A percentile compares a stretch with the other conserved stretches of the same genome.
Evolutionary conservation across 2,329 filamentous ascomycete species (phyloP).

Genomic region (Nothophoma quercina): DNA sequence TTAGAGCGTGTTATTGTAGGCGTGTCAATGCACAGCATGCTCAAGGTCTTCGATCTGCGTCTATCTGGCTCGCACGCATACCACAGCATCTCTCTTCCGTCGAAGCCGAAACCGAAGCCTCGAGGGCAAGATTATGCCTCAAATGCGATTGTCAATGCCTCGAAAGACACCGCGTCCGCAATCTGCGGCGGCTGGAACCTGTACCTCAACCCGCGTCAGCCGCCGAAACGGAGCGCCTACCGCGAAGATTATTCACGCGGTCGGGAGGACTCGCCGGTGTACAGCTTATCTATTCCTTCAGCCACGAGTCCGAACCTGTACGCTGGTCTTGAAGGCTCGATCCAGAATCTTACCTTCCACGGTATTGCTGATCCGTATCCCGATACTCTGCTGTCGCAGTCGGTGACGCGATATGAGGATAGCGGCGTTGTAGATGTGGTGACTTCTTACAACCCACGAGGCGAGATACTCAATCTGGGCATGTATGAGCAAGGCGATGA

Average conservation of each 20-base stretch:
- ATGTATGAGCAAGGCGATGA: slow-evolving; percentile 56
- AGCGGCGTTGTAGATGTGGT: slow-evolving; percentile 32
- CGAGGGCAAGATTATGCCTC: slow-evolving; percentile 20
- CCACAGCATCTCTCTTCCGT: slow-evolving; percentile 35
- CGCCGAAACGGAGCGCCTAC: slow-evolving; percentile 22
- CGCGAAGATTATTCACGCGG: slow-evolving; percentile 27
- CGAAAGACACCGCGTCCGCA: neutral
- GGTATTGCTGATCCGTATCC: slow-evolving; percentile 53
- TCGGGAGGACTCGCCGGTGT: slow-evolving; percentile 53
- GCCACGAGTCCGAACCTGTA: slow-evolving; percentile 55
- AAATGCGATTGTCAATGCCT: slow-evolving; percentile 23
- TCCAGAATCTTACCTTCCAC: slow-evolving; percentile 55
- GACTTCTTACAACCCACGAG: slow-evolving; percentile 41
- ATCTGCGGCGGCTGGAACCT: slow-evolving; percentile 54
- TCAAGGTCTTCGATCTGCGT: slow-evolving; percentile 70
- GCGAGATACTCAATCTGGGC: slow-evolving; percentile 50
- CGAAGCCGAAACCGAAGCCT: slow-evolving; percentile 7
- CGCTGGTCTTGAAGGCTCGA: slow-evolving; percentile 56
- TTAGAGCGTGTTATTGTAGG: slow-evolving; percentile 66
- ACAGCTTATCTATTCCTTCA: slow-evolving; percentile 57
- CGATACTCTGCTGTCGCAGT: slow-evolving; percentile 48
- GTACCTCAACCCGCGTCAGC: slow-evolving; percentile 52
- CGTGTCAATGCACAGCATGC: slow-evolving; percentile 62
- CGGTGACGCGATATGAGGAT: neutral
- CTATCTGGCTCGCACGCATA: slow-evolving; percentile 55